These are phyloP conservation scores for Cystofilobasidium bisporidii DNA, from an alignment of 768 basidiomycete genomes.

Conservation along the genomic window DNA sequence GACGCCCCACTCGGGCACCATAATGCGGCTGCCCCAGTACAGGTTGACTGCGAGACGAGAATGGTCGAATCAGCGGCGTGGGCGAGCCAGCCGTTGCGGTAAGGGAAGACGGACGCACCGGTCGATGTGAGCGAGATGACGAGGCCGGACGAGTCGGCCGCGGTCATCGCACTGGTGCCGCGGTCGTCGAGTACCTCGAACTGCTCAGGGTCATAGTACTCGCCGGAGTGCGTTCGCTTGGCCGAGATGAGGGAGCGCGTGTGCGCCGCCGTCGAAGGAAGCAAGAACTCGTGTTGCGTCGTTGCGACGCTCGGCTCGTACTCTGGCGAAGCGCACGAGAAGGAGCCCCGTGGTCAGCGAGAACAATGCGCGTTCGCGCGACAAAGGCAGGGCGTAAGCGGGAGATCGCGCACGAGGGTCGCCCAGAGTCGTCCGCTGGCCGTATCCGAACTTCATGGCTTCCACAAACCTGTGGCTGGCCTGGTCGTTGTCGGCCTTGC, in stretches of 20 bases:
- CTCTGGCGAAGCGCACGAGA: slow-evolving; percentile 28
- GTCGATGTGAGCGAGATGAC: slow-evolving; percentile 37
- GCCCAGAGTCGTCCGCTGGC: slow-evolving; percentile 38
- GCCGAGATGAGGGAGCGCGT: slow-evolving; percentile 28
- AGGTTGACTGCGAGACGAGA: slow-evolving; percentile 14
- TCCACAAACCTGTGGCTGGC: slow-evolving; percentile 75
- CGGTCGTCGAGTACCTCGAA: slow-evolving; percentile 36
- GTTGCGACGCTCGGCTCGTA: slow-evolving; percentile 42
- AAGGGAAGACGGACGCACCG: slow-evolving; percentile 9
- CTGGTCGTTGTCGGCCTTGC: slow-evolving; percentile 42
- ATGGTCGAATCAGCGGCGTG: slow-evolving; percentile 21
- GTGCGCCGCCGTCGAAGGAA: slow-evolving; percentile 12
- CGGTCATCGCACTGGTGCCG: slow-evolving; percentile 43
- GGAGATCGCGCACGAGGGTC: slow-evolving; percentile 36
- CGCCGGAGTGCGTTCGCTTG: slow-evolving; percentile 34
- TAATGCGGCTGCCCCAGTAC: slow-evolving; percentile 31
- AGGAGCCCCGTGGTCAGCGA: too few relatives aligned
- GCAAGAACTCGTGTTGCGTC: slow-evolving; percentile 39
- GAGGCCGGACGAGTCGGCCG: slow-evolving; percentile 39
- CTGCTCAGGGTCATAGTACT: slow-evolving; percentile 39
- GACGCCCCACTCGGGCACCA: slow-evolving; percentile 35
- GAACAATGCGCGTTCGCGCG: too few relatives aligned
- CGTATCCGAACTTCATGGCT: slow-evolving; percentile 55
- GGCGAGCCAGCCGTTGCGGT: neutral
- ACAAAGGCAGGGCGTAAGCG: neutral